Percentiles rank a stretch among this genome's conserved stretches.
Conservation (phyloP, 2,329 filamentous ascomycete genomes). For the Colletotrichum aenigma region DNA sequence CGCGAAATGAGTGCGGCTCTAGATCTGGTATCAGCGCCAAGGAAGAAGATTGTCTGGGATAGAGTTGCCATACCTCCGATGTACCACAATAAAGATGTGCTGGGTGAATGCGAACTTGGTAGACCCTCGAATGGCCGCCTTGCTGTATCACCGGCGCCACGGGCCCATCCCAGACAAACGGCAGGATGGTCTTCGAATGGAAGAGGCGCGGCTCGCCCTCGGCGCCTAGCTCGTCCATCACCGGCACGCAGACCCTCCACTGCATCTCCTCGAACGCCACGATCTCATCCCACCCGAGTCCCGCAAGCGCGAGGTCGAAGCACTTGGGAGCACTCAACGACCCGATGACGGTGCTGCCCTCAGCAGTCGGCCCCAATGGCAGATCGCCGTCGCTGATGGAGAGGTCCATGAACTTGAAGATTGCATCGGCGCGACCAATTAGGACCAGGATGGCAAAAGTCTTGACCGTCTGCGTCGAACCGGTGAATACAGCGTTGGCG, state of each 20-base stretch:
- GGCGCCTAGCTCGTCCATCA: neutral
- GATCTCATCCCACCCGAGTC: accelerated
- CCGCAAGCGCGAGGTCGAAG: neutral
- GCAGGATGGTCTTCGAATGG: neutral
- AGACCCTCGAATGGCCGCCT: neutral
- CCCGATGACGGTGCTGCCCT: neutral
- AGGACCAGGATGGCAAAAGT: neutral
- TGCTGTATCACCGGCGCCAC: neutral
- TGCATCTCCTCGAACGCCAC: neutral
- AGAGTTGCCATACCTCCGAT: neutral
- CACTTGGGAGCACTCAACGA: neutral
- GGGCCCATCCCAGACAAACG: neutral
- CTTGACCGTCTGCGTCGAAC: too few species aligned
- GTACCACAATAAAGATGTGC: neutral
- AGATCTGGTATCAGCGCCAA: neutral
- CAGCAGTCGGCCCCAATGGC: neutral
- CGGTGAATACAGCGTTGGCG: too few species aligned
- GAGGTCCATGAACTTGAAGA: neutral
- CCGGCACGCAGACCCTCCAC: neutral
- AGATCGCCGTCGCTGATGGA: neutral
- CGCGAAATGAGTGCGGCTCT: neutral
- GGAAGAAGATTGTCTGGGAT: neutral
- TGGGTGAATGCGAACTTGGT: neutral
- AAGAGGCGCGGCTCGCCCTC: neutral
- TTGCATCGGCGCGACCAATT: neutral